Base-by-base conservation (phyloP, 768 basidiomycete species). In the Candolleomyces efflorescens region DNA sequence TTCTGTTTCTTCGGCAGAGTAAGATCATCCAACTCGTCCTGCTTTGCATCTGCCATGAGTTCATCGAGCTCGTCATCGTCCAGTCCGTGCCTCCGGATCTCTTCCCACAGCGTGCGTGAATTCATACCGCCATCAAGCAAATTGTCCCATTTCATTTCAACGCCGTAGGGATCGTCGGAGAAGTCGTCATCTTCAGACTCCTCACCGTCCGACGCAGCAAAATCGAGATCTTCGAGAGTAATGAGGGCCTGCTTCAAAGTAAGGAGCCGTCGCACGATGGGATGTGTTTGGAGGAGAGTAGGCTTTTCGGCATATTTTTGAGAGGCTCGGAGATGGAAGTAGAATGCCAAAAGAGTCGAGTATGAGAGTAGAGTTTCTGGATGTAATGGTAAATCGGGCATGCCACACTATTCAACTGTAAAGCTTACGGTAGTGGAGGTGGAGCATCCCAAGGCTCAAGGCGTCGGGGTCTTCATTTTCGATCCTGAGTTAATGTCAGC, bases 351-450 rank as follows among this genome's bases (percentile, higher is more conserved):
- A 2, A 86, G 87, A 0, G 94, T 91, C 18, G 91, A 81, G 67
- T 98, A 98, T 9, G 94, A 92, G 38, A 97, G 75, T 2, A 96
- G 77, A 1, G 94, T 82, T 78, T 98, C 95, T 98, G 51, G 41
- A 50, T n/a, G 57, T 32, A 43, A 18, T 15, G 43, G 58, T 22
- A 32, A 26, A 15, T 24, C 5, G n/a, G n/a, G n/a, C n/a, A n/a
- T n/a, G n/a, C n/a, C n/a, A n/a, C n/a, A n/a, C n/a, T n/a, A n/a
- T n/a, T n/a, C n/a, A n/a, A 24, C 12, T n/a, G 3, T 12, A 44
- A 44, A 44, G 79, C 92, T 72, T 67, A 94, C 95, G 95, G 68
- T 96, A 92, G 72, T 96, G 87, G 45, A 95, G 74, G 67, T 94
- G 89, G 52, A 86, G 71, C 78, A 95, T 83, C 51, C 90, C 89